A percentile compares a stretch with the other conserved stretches of the same genome.
phyloP scores from a whole-genome alignment of 179 eudicot genomes.

The Carnegiea gigantea region DNA sequence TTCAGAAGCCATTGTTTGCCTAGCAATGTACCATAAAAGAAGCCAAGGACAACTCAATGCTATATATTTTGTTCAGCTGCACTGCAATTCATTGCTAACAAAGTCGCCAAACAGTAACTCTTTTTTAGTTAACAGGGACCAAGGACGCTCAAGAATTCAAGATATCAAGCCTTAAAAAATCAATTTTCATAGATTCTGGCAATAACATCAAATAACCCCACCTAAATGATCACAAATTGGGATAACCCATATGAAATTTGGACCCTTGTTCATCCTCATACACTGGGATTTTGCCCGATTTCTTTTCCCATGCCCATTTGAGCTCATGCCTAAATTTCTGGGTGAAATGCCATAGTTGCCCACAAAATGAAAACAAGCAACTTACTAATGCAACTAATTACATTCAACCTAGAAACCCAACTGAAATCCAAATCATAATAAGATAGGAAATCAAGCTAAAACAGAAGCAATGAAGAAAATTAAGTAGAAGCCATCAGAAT shows the following conservation, averaged over 20 bases:
- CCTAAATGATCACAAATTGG: not conserved
- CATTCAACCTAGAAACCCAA: not conserved
- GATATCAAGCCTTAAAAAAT: not conserved
- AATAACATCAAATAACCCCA: not conserved
- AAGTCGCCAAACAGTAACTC: not conserved
- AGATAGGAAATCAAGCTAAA: not conserved
- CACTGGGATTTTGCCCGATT: not conserved
- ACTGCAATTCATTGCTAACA: not conserved
- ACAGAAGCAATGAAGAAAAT: not conserved
- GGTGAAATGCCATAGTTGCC: not conserved
- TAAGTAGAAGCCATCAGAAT: not conserved
- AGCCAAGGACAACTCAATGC: not conserved
- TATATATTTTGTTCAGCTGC: not conserved
- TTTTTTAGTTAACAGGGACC: not conserved
- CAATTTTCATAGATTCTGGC: not conserved
- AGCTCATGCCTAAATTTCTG: not conserved
- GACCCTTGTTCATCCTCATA: not conserved
- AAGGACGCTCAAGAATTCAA: not conserved
- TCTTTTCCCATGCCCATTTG: not conserved
- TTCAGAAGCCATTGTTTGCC: not conserved
- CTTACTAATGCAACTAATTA: conserved; percentile 1
- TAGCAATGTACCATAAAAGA: not conserved
- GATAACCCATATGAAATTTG: not conserved
- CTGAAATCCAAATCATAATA: not conserved
- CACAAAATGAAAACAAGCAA: conserved; percentile 7